phyloP scores from a whole-genome alignment of 495 filamentous ascomycete genomes.

The Penicillium odoratum region DNA sequence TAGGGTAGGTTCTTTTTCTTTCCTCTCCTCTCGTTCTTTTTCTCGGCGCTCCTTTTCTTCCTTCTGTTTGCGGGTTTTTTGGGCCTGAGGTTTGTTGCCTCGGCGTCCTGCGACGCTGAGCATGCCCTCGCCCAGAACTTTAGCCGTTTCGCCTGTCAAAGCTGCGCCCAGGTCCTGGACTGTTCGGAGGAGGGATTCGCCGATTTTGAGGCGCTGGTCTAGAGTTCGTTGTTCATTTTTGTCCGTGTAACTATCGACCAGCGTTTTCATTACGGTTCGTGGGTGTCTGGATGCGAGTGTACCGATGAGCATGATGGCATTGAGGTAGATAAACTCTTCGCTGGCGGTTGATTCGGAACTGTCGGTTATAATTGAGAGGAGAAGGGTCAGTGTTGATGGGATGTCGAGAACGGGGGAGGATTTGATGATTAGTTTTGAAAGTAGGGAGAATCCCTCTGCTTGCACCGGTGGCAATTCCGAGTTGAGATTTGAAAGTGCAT shows the following conservation, averaged over 20 bases:
- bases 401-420: constrained; percentile 69
- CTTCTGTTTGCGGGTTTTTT: constrained; percentile 52
- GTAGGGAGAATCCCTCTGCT: constrained; percentile 71
- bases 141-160: constrained; percentile 57
- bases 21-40: constrained; percentile 46
- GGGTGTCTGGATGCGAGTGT: constrained; percentile 66
- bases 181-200: constrained; percentile 69
- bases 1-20: constrained; percentile 28
- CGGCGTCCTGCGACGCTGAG: constrained; percentile 67
- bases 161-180: constrained; percentile 65
- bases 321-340: constrained; percentile 76
- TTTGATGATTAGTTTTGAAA: constrained; percentile 62
- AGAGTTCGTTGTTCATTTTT: constrained; percentile 55
- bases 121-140: constrained; percentile 59
- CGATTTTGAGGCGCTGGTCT: constrained; percentile 69
- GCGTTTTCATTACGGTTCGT: constrained; percentile 60
- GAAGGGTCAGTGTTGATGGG: constrained; percentile 62
- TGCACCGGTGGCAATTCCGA: constrained; percentile 76
- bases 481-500: constrained; percentile 72
- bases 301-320: constrained; percentile 65
- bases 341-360: constrained; percentile 33
- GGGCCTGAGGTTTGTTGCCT: constrained; percentile 52
- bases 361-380: constrained; percentile 66
- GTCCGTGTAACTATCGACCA: constrained; percentile 71
- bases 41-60: constrained; percentile 45